Evolutionary conservation across 2,329 filamentous ascomycete species (phyloP), one percentile per base, ranked within the genome.

Genomic region (Epichloe sylvatica): DNA sequence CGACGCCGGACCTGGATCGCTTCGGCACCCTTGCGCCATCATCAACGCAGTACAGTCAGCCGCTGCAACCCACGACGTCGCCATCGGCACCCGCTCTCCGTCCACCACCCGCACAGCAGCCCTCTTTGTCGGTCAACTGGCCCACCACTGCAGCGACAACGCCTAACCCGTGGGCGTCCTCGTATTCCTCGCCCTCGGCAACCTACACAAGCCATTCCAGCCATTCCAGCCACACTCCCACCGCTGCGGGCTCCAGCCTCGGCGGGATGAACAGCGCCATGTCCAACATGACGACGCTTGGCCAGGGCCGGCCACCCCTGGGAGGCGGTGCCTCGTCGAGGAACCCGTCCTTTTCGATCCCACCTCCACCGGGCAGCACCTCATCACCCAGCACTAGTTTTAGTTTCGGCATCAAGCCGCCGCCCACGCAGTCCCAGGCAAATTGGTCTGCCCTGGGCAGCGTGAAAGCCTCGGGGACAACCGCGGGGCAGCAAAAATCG

Each of bases 11-110:
- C 52, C 67, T 83, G 0, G 68, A 66, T 17, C 67, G 70, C 15
- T 78, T 82, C 54, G 70, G 74, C 45, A 59, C 75, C 17, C 68
- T 83, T 53, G 72, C 73, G 1, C 80, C 80, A 0, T 73, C 75
- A 3, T 68, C 74, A 13, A 83, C 80, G 1, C 80, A 84, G 61
- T 83, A 74, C 59, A 81, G 79, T 2, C 72, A 81, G 52, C 79
- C 80, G 0, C 62, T 81, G 33, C 76, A 76, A 49, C 74, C 76
- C 1, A 62, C 62, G 19, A 59, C 56, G 35, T 44, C 60, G 7
- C 53, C 56, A 17, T 58, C 60, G 47, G 54, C 63, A 45, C 49
- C 55, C 54, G 55, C 61, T 53, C 57, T 57, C 42, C 57, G 61
- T 41, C 52, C 65, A 46, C 54, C 52, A 55, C 9, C 59, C 51